Base-by-base conservation (phyloP, 768 basidiomycete genomes). In the Suillus luteus region DNA sequence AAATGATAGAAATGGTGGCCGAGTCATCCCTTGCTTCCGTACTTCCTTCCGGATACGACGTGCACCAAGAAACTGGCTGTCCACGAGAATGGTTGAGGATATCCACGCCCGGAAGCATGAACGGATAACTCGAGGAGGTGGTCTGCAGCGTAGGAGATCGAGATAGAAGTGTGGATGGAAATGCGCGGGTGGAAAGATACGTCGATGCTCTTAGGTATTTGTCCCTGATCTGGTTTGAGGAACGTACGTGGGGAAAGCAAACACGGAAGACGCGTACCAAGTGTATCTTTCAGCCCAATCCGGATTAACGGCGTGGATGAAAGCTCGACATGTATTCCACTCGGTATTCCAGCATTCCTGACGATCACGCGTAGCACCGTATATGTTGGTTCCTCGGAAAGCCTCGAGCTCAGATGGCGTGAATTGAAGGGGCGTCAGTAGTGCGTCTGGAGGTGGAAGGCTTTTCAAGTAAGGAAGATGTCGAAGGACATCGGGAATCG, bases 101-200 rank as follows among this genome's bases (percentile, higher is more conserved):
- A 76, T 98, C 96, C 40, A 96, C 79, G 15, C 92, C 93, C 0
- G 96, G 96, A 44, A 98, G 81, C 38, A 98, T 85, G 12, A 97
- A 81, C 1, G 95, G 93, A 66, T 89, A 81, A 0, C 89, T 85
- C 7, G 81, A 75, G 0, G 82, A 9, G 75, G 0, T 82, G 15
- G 82, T 74, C 35, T 82, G 71, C 10, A 90, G 79, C 0, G 87
- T 80, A 7, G 89, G 86, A 0, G 54, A 49, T 69, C 81, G 22
- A 73, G 86, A 86, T 38, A 98, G 82, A 24, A 98, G 77, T 7
- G 87, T 86, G 0, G 96, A 97, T 0, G 95, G 93, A 70, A 97
- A 98, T 0, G 94, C 91, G 59, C 96, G 86, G 1, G 95, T 96
- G 1, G 93, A 93, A 43, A 94, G 78, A 71, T 92, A 88, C 0